Base-by-base conservation (phyloP, 2,329 filamentous ascomycete genomes). In the Fusarium nematophilum region DNA sequence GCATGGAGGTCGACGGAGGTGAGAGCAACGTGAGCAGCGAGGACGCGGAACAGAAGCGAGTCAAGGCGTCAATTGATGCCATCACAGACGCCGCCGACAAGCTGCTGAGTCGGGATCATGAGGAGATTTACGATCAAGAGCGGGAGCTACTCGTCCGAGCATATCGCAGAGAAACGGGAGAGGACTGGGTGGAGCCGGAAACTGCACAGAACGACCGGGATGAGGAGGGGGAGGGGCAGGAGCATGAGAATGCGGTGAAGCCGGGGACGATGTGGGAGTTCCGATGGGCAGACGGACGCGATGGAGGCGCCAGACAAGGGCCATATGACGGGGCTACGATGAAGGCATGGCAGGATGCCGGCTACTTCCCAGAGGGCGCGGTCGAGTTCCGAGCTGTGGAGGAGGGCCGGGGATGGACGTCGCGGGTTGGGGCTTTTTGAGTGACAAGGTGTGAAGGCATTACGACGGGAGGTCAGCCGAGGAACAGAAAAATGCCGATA, bases 81-180 rank as follows among this genome's bases (percentile, higher is more conserved):
- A 91, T 99, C 60, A 98, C 95, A 0, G 93, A 91, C 37, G 92
- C 94, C 9, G 93, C 95, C 4, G 93, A 97, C 76, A 90, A 91
- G 60, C 81, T 99, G 1, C 85, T 97, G 47, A 89, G 89, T 25
- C 83, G 94, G 50, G 93, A 93, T 15, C 87, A 94, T 61, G 86
- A 88, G 3, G 92, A 98, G n/a, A 89, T 98, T 43, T 99, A 98
- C 76, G 93, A 98, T 53, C 84, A 89, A 37, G 92, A 96, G 72
- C 85, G 93, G 53, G 95, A 98, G 75, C 75, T 90, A 57, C 83
- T 99, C 23, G 86, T 93, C 48, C 84, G 95, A 27, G 90, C 94
- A 72, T 98, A 93, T 74, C 85, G 85, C 62, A 87, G 88, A 44
- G 93, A 97, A 74, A 92, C 92, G 0, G 93, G 93, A 27, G 92